These are phyloP conservation scores for Begonia fuchsioides DNA, from an alignment of 306 rosid genomes.

Conservation along the genomic window DNA sequence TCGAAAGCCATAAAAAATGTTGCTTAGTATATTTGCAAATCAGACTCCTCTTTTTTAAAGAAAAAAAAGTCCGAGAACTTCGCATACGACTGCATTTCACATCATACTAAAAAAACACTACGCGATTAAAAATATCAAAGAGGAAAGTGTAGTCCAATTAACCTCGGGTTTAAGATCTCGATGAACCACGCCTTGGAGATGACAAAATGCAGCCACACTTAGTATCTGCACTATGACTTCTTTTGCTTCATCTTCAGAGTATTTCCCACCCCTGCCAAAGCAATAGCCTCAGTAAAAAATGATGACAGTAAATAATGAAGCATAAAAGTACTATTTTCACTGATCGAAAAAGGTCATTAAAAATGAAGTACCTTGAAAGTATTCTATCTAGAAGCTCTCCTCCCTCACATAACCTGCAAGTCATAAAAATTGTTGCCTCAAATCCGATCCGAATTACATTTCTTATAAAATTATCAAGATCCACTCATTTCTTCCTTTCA, in stretches of 20 bases:
- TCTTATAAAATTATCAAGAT: too few species aligned
- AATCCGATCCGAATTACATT: too few species aligned
- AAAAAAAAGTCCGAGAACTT: too few species aligned
- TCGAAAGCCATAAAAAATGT: too few species aligned
- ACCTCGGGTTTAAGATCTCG: conserved; percentile 99
- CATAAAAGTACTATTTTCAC: conserved; percentile 6
- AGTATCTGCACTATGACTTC: conserved; percentile 87
- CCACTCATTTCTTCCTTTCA: too few species aligned
- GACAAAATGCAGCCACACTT: conserved; percentile 88
- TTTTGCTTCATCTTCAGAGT: conserved; percentile 96
- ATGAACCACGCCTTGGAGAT: conserved; percentile 99
- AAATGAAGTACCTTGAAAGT: conserved; percentile 62
- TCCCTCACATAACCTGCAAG: conserved; percentile 93
- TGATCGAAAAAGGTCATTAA: conserved; percentile 1
- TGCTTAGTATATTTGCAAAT: too few species aligned
- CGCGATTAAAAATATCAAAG: too few species aligned
- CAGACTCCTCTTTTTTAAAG: too few species aligned
- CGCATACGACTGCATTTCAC: too few species aligned
- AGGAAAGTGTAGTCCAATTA: neutral
- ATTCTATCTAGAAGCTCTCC: conserved; percentile 97
- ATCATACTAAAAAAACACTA: too few species aligned
- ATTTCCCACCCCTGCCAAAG: conserved; percentile 77
- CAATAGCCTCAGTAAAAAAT: conserved; percentile 14
- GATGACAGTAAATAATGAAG: conserved; percentile 7
- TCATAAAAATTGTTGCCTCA: too few species aligned